Evolutionary conservation across 2,329 filamentous ascomycete species (phyloP), one percentile per base, ranked within the genome.

Genomic region (Monosporascus sp.): DNA sequence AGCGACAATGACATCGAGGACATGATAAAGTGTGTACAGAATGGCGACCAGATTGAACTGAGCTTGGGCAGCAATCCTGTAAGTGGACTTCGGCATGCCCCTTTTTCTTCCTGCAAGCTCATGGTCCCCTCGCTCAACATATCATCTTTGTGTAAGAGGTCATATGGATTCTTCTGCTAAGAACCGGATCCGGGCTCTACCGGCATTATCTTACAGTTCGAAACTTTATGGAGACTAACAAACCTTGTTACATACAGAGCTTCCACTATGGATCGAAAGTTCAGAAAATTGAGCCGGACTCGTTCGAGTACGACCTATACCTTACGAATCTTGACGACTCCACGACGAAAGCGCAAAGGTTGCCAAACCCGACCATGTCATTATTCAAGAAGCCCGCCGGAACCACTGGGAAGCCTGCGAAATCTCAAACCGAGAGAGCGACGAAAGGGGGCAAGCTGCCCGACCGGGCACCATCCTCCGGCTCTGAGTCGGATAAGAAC

Each of bases 11-110:
- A 83, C 50, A 79, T 87, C 61, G 80, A 84, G 65, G 76, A 82
- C 57, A 81, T 87, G 78, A 84, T 87, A 60, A 76, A 75, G 66
- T 82, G 79, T 62, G 76, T 81, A 40, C 78, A 79, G 62, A 75
- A 77, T 71, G 82, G 81, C 49, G 75, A 81, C 52, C 72, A 77
- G 46, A 75, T 86, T 51, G 74, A 82, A 62, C 71, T 87, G 61
- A 76, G 79, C 5, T 68, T 87, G 56, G 84, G 84, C 41, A 74
- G 72, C 62, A 75, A 70, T 61, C 83, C 83, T 38, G 84, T 87
- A 81, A 76, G 83, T 76, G 31, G 31, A 34, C 31, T 11, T 57
- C 52, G 50, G 48, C 50, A 52, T 58, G 40, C 38, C 49, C 53
- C 50, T 56, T 54, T 57, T 52, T 27, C 49, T 20, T 46, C 54